These are phyloP conservation scores for Neovahlkampfia damariscottae DNA, from an alignment of 78 protist species.

Conservation along the genomic window DNA sequence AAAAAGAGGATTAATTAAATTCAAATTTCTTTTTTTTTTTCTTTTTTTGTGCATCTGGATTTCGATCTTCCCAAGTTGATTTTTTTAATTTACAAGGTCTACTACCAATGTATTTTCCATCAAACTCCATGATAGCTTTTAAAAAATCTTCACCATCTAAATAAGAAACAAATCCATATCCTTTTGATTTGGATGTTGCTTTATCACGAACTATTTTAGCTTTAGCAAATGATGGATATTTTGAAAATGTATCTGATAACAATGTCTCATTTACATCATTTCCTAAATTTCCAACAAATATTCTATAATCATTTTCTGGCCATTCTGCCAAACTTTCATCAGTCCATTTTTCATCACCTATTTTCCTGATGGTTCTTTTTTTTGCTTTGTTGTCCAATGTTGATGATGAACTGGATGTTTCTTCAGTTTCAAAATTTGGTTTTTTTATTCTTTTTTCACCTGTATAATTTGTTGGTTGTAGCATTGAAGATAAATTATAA, in stretches of 20 bases:
- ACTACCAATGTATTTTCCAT: slow-evolving; percentile 38
- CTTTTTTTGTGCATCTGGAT: too few species aligned
- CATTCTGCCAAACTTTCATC: slow-evolving; percentile 28
- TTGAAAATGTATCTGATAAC: slow-evolving; percentile 16
- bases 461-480: too few species aligned
- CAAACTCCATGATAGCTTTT: slow-evolving; percentile 34
- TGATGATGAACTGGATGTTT: too few species aligned
- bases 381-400: too few species aligned
- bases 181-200: slow-evolving; percentile 17
- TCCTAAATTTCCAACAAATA: slow-evolving; percentile 44
- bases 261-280: slow-evolving; percentile 28
- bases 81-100: slow-evolving; percentile 26
- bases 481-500: too few species aligned
- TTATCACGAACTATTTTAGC: slow-evolving; percentile 26
- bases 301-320: slow-evolving; percentile 41
- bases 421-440: too few species aligned
- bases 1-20: too few species aligned
- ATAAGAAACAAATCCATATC: slow-evolving; percentile 49
- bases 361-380: too few species aligned
- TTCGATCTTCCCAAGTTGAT: slow-evolving; percentile 21
- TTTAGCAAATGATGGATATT: slow-evolving; percentile 27
- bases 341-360: slow-evolving; percentile 27
- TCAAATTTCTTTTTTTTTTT: too few species aligned
- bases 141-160: slow-evolving; percentile 27
- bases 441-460: too few species aligned